phyloP scores from a whole-genome alignment of 805 yeast species.

The Ogataea pini region DNA sequence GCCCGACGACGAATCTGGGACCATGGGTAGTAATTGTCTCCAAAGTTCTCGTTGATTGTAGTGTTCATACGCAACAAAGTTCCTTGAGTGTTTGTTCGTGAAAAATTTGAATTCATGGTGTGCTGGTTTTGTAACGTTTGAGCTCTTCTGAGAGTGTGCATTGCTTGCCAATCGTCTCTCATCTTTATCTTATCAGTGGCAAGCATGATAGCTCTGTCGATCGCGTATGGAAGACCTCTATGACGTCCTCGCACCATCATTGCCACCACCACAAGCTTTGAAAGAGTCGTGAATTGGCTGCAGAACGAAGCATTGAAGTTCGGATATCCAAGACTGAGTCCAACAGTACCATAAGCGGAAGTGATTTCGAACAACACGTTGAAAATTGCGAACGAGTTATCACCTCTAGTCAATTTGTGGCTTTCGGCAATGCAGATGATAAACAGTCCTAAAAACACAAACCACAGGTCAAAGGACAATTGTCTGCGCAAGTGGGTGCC shows the following conservation, averaged over 20 bases:
- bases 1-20: constrained; percentile 15
- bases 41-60: constrained; percentile 6
- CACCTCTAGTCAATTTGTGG: constrained; percentile 47
- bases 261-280: constrained; percentile 83
- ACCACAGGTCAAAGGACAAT: constrained; percentile 94
- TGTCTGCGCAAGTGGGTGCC: constrained; percentile 90
- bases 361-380: constrained; percentile 81
- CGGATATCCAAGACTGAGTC: constrained; percentile 85
- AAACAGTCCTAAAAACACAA: constrained; percentile 80
- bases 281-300: constrained; percentile 66
- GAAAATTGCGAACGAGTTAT: constrained; percentile 62
- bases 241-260: constrained; percentile 95
- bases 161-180: constrained; percentile 62
- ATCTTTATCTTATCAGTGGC: constrained; percentile 67
- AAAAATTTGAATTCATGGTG: constrained; percentile 7
- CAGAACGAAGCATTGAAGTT: constrained; percentile 65
- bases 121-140: constrained; percentile 23
- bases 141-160: constrained; percentile 38
- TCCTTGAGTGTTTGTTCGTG: constrained; percentile 9
- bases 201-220: constrained; percentile 91
- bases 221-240: constrained; percentile 90
- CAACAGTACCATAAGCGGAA: constrained; percentile 96
- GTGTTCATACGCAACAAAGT: constrained; percentile 20
- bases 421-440: constrained; percentile 88
- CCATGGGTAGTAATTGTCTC: constrained; percentile 9